phyloP scores from a whole-genome alignment of 1,284 basidiomycete genomes.

The Uromyces viciae-fabae region DNA sequence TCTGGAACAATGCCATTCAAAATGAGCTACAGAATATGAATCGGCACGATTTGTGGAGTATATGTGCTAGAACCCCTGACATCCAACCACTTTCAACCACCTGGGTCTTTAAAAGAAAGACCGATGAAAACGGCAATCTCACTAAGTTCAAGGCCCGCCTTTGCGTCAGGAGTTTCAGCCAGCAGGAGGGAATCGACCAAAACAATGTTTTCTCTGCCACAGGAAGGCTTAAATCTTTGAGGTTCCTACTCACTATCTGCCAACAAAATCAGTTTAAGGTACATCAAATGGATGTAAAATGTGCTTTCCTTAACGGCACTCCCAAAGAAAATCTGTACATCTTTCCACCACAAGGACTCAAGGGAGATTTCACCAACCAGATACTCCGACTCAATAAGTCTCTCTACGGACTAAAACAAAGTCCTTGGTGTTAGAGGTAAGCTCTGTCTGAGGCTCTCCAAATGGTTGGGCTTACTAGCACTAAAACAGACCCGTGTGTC shows the following conservation, averaged over 20 bases:
- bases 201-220: too few species aligned
- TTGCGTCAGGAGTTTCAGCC: too few species aligned
- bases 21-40: not conserved
- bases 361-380: too few species aligned
- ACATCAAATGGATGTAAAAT: too few species aligned
- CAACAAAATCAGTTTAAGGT: too few species aligned
- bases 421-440: not conserved
- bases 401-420: slow-evolving; percentile 8
- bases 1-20: not conserved
- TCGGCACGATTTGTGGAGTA: not conserved
- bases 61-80: not conserved
- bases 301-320: not conserved
- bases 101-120: too few species aligned
- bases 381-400: not conserved
- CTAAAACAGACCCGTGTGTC: not conserved
- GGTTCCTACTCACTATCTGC: too few species aligned
- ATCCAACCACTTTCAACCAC: not conserved
- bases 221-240: too few species aligned
- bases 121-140: too few species aligned
- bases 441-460: not conserved
- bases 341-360: not conserved
- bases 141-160: too few species aligned
- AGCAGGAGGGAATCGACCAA: too few species aligned
- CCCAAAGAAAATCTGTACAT: not conserved
- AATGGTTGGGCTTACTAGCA: not conserved